phyloP scores from a whole-genome alignment of 2,329 filamentous ascomycete genomes.

The Fusarium liriodendri region DNA sequence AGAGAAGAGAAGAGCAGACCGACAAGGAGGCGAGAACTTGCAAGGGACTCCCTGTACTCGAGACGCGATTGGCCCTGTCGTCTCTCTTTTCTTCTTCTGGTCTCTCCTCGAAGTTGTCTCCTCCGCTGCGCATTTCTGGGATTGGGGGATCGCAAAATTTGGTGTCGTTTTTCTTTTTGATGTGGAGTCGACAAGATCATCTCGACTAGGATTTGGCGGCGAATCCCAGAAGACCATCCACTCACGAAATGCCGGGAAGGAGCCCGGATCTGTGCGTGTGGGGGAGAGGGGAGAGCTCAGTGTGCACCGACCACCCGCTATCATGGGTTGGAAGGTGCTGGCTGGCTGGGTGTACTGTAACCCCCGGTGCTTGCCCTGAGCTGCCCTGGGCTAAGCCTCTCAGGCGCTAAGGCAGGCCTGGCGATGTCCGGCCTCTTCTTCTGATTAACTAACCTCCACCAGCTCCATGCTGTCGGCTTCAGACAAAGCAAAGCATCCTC shows the following conservation, averaged over 20 bases:
- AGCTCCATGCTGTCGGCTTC: slow-evolving; percentile 9
- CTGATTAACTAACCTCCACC: background rate
- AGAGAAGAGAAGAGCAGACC: background rate
- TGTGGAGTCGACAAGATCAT: slow-evolving; percentile 33
- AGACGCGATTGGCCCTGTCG: background rate
- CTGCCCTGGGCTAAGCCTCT: slow-evolving; percentile 2
- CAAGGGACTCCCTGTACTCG: background rate
- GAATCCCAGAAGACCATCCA: slow-evolving; percentile 14
- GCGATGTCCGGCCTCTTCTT: slow-evolving; percentile 8
- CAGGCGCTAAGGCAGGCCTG: slow-evolving; percentile 24
- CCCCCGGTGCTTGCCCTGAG: slow-evolving; percentile 4
- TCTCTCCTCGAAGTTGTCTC: slow-evolving; percentile 25
- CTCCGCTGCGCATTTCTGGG: slow-evolving; percentile 10
- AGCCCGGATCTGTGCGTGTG: slow-evolving; percentile 27
- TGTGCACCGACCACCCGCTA: slow-evolving; percentile 14
- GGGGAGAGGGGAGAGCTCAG: slow-evolving; percentile 12
- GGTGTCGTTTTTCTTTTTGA: slow-evolving; percentile 17
- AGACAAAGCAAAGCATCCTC: slow-evolving; percentile 16
- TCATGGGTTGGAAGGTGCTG: background rate
- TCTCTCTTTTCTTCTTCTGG: slow-evolving; percentile 17
- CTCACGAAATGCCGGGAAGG: slow-evolving; percentile 9
- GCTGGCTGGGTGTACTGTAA: background rate
- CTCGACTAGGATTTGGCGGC: slow-evolving; percentile 3
- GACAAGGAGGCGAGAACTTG: background rate
- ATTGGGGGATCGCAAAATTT: slow-evolving; percentile 14